phyloP scores from a whole-genome alignment of 2,329 filamentous ascomycete genomes.

The Fusarium sp. region DNA sequence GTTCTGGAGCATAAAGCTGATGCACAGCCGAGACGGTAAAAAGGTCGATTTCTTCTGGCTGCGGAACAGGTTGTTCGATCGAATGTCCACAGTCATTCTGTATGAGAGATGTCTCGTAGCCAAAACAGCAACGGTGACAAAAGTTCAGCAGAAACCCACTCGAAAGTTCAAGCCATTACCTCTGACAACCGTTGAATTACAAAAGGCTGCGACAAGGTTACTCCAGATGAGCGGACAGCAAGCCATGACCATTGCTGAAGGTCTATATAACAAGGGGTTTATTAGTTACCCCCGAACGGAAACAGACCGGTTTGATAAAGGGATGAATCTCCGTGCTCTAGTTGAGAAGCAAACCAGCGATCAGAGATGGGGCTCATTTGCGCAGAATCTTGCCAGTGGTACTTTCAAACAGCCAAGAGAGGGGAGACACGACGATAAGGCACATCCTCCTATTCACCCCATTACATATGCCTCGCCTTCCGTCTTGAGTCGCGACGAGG shows the following conservation, averaged over 20 bases:
- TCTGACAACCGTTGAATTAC: slow-evolving; percentile 93
- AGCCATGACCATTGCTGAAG: slow-evolving; percentile 89
- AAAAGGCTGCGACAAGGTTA: slow-evolving; percentile 92
- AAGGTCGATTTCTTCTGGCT: slow-evolving; percentile 88
- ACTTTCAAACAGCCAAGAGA: slow-evolving; percentile 84
- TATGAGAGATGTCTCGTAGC: slow-evolving; percentile 87
- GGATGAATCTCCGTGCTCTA: slow-evolving; percentile 83
- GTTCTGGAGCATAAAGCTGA: slow-evolving; percentile 93
- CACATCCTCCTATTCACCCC: slow-evolving; percentile 96
- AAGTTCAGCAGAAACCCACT: slow-evolving; percentile 90
- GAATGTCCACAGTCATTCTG: slow-evolving; percentile 81
- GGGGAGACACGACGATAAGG: slow-evolving; percentile 93
- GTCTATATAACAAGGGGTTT: slow-evolving; percentile 91
- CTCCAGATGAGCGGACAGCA: slow-evolving; percentile 90
- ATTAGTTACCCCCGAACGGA: slow-evolving; percentile 98
- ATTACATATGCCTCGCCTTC: slow-evolving; percentile 82
- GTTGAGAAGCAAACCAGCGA: slow-evolving; percentile 87
- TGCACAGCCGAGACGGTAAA: slow-evolving; percentile 80
- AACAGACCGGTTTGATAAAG: slow-evolving; percentile 93
- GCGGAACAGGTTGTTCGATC: slow-evolving; percentile 86
- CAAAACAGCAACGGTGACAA: slow-evolving; percentile 81
- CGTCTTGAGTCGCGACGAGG: slow-evolving; percentile 74
- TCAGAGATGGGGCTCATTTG: slow-evolving; percentile 81
- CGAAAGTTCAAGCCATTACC: slow-evolving; percentile 95
- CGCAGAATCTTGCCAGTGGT: slow-evolving; percentile 78